Conservation (phyloP, 2,329 filamentous ascomycete genomes). For the Zymoseptoria passerinii region DNA sequence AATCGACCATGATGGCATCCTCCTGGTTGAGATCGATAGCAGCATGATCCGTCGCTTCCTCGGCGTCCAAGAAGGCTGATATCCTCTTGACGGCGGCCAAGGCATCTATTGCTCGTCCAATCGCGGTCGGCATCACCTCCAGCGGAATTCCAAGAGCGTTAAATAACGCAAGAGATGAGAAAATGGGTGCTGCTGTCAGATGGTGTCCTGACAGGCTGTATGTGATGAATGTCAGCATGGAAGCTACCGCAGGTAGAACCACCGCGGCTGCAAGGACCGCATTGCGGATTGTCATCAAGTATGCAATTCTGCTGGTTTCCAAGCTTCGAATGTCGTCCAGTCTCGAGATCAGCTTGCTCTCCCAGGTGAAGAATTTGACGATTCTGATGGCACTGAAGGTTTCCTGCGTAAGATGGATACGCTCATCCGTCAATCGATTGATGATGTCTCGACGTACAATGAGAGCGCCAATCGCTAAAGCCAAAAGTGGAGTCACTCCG, state of each 20-base stretch:
- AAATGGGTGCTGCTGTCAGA: constrained; percentile 65
- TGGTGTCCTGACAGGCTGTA: constrained; percentile 52
- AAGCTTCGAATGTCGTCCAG: constrained; percentile 60
- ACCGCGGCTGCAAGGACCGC: constrained; percentile 69
- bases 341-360: constrained; percentile 67
- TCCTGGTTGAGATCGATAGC: background rate
- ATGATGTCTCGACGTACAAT: background rate
- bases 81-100: constrained; percentile 74
- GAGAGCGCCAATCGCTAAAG: background rate
- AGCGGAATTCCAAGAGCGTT: constrained; percentile 78
- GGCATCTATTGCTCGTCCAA: constrained; percentile 63
- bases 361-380: constrained; percentile 91
- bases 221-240: constrained; percentile 83
- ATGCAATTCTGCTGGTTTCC: constrained; percentile 70
- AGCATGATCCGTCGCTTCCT: constrained; percentile 46
- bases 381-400: constrained; percentile 83
- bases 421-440: background rate
- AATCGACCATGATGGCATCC: background rate
- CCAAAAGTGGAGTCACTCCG: background rate
- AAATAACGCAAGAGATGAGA: constrained; percentile 84
- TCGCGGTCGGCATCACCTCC: constrained; percentile 70
- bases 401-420: constrained; percentile 66
- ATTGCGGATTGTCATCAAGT: constrained; percentile 68
- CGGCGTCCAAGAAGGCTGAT: constrained; percentile 71
- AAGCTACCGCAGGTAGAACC: constrained; percentile 78